Evolutionary conservation across 2,329 filamentous ascomycete genomes (phyloP), one percentile per base, ranked within the genome.

Genomic region (Cercospora sp.): DNA sequence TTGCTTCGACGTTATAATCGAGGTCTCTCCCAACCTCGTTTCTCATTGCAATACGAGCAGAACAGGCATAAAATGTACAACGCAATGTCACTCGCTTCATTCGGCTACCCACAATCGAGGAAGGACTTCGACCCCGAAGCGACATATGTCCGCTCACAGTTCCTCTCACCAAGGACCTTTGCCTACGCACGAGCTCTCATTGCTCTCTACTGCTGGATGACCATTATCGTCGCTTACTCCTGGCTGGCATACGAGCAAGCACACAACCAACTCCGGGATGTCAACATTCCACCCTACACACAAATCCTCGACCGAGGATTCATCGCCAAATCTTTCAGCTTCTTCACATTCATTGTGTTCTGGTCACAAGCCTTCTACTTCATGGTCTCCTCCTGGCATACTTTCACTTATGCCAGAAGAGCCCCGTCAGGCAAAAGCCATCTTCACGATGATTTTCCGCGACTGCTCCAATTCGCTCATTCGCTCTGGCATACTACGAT

Each of bases 291-390:
- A 4, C 62, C 66, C 0, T 68, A 68, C 10, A 65, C 61, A 5
- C 57, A 67, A 16, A 48, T 67, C 12, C 64, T 62, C 39, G 69
- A 60, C 9, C 26, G 60, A 28, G 45, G 58, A 8, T 68, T 64
- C 53, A 66, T 68, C 28, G 66, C 63, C 23, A 67, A 68, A 28
- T 67, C 64, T 5, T 69, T 70, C 64, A 70, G 69, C 66, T 69
- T 67, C 61, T 67, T 70, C 58, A 68, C 69, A 30, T 70, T 68
- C 53, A 53, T 70, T 28, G 68, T 64, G 6, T 70, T 53, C 28
- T 70, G 69, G 69, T 63, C 64, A 18, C 51, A 67, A 62, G 64
- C 66, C 10, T 68, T 70, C 53, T 68, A 70, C 53, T 70, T 67
- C 31, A 62, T 57, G 13, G 39, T 70, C 16, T 66, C 69, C 3